phyloP scores from a whole-genome alignment of 1,139 yeast genomes.

The Geotrichum europaeum region DNA sequence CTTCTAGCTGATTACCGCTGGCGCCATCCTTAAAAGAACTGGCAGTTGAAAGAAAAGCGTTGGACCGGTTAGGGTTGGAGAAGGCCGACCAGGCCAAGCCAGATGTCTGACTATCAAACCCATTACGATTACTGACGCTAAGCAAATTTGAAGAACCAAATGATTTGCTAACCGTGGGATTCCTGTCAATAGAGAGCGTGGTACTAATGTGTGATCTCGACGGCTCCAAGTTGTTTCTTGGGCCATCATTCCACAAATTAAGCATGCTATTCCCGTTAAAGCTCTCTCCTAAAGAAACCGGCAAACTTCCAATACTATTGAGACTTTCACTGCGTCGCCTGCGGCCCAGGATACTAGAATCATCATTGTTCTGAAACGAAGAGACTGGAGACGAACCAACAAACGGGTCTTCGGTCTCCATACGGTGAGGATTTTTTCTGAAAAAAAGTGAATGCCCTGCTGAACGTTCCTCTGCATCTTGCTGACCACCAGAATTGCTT shows the following conservation, averaged over 20 bases:
- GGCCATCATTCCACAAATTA: slow-evolving; percentile 13
- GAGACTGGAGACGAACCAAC: neutral
- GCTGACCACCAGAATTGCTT: slow-evolving; percentile 3
- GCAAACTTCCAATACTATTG: slow-evolving; percentile 16
- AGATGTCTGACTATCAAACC: slow-evolving; percentile 13
- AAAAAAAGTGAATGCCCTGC: slow-evolving; percentile 9
- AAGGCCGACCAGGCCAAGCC: slow-evolving; percentile 14
- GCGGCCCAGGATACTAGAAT: slow-evolving; percentile 3
- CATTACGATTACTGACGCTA: slow-evolving; percentile 10
- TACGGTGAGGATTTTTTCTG: neutral
- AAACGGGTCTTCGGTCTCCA: neutral
- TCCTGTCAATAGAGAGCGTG: slow-evolving; percentile 14
- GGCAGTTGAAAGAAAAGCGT: neutral
- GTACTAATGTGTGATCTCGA: slow-evolving; percentile 16
- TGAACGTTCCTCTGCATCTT: slow-evolving; percentile 3
- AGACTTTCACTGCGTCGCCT: slow-evolving; percentile 16
- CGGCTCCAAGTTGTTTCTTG: slow-evolving; percentile 10
- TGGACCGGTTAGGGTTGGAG: slow-evolving; percentile 5
- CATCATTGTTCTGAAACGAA: slow-evolving; percentile 6
- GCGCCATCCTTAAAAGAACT: slow-evolving; percentile 1
- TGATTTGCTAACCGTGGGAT: slow-evolving; percentile 6
- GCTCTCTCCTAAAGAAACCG: slow-evolving; percentile 17
- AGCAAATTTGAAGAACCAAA: slow-evolving; percentile 6
- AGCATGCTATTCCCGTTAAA: slow-evolving; percentile 11
- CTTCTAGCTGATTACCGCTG: slow-evolving; percentile 7